Evolutionary conservation across 768 basidiomycete genomes (phyloP).

Genomic region (Tylopilus plumbeoviolaceoides): DNA sequence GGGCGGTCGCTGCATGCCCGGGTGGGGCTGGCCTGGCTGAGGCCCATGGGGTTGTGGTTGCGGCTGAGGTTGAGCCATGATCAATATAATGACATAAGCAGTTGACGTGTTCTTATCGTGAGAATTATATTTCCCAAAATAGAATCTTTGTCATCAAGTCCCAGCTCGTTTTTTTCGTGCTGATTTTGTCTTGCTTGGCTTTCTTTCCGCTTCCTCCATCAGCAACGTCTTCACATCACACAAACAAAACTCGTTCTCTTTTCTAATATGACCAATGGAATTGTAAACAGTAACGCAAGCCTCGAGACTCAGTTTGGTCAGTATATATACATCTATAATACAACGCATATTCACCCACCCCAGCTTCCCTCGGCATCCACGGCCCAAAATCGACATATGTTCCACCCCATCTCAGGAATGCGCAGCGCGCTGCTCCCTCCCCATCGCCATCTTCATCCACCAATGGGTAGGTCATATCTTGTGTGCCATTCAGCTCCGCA

Average conservation of each 20-base stretch:
- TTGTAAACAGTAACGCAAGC: constrained; percentile 72
- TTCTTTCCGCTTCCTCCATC: constrained; percentile 25
- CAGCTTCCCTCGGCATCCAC: constrained; percentile 74
- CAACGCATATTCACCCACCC: neutral
- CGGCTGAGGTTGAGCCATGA: constrained; percentile 63
- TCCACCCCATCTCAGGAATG: constrained; percentile 81
- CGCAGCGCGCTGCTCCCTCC: constrained; percentile 79
- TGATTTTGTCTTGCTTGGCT: constrained; percentile 11
- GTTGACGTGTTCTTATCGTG: constrained; percentile 6
- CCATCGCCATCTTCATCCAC: constrained; percentile 29
- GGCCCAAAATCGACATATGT: constrained; percentile 76
- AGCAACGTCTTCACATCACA: constrained; percentile 24
- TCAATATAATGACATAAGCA: constrained; percentile 1
- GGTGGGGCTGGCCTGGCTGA: constrained; percentile 31
- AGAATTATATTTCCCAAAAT: neutral
- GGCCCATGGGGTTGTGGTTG: constrained; percentile 48
- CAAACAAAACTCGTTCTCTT: constrained; percentile 26
- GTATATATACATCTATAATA: constrained; percentile 19
- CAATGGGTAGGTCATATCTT: constrained; percentile 49
- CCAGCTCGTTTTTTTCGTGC: constrained; percentile 24
- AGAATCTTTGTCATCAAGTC: constrained; percentile 25
- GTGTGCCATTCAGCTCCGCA: constrained; percentile 13
- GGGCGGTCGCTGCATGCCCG: constrained; percentile 33
- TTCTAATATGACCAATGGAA: constrained; percentile 87
- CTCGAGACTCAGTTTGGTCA: constrained; percentile 74